These are phyloP conservation scores for Globisporangium acanthophoron DNA, from an alignment of 352 stramenopile genomes.

Conservation along the genomic window DNA sequence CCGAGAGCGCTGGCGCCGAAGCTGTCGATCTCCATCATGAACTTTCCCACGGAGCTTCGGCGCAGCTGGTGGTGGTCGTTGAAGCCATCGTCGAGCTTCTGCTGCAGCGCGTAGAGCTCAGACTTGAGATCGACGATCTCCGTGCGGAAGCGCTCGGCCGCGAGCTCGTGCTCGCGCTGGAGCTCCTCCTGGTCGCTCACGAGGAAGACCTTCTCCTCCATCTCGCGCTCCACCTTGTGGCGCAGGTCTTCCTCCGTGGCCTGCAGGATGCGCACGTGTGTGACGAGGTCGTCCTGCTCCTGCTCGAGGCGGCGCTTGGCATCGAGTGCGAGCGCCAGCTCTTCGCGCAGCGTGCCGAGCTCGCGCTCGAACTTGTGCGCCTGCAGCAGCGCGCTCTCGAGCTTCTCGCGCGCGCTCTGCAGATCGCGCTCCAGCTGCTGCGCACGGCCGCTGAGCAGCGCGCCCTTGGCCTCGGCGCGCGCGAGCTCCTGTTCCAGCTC, in stretches of 20 bases:
- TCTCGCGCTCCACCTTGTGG: slow-evolving; percentile 82
- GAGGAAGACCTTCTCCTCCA: slow-evolving; percentile 85
- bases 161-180: slow-evolving; percentile 72
- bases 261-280: slow-evolving; percentile 76
- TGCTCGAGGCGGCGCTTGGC: slow-evolving; percentile 56
- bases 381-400: slow-evolving; percentile 49
- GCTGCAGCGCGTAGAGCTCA: slow-evolving; percentile 69
- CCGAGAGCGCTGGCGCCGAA: slow-evolving; percentile 17
- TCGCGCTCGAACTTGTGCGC: slow-evolving; percentile 52
- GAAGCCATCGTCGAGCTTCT: slow-evolving; percentile 36
- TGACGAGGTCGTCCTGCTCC: slow-evolving; percentile 73
- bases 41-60: slow-evolving; percentile 11
- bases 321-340: slow-evolving; percentile 30
- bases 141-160: slow-evolving; percentile 65
- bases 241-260: slow-evolving; percentile 70
- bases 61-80: background rate
- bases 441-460: slow-evolving; percentile 33
- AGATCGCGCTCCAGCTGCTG: slow-evolving; percentile 56
- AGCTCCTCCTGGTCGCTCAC: slow-evolving; percentile 81
- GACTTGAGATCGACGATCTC: slow-evolving; percentile 87
- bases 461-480: slow-evolving; percentile 49
- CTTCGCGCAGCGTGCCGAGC: slow-evolving; percentile 30
- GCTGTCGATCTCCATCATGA: slow-evolving; percentile 8
- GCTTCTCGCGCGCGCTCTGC: slow-evolving; percentile 32
- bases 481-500: slow-evolving; percentile 73